Percentiles rank a stretch among this genome's conserved stretches.
phyloP scores from a whole-genome alignment of 306 rosid species.

The Trifolium fragiferum region DNA sequence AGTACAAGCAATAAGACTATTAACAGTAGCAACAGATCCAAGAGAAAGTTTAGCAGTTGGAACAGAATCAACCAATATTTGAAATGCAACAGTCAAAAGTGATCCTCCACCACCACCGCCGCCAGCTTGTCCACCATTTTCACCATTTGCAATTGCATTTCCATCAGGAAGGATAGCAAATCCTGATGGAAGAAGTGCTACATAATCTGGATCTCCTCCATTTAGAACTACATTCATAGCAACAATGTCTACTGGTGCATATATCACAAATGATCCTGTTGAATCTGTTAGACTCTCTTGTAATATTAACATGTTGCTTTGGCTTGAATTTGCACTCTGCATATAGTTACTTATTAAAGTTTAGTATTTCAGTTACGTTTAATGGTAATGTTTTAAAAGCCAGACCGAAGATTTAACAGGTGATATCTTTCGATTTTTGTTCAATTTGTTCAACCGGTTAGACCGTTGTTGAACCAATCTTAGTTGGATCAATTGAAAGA shows the following conservation, averaged over 20 bases:
- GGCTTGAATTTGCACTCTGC: slow-evolving; percentile 96
- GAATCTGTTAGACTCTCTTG: slow-evolving; percentile 92
- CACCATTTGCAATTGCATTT: slow-evolving; percentile 67
- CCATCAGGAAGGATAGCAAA: slow-evolving; percentile 97
- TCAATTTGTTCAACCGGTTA: no score
- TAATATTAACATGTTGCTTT: slow-evolving; percentile 90
- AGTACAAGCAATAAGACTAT: slow-evolving; percentile 89
- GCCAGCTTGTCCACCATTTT: slow-evolving; percentile 35
- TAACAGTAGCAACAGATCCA: slow-evolving; percentile 94
- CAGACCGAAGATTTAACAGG: no score
- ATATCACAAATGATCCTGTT: slow-evolving; percentile 82
- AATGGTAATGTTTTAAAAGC: no score
- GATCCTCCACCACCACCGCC: slow-evolving; percentile 65
- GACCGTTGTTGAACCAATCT: not conserved
- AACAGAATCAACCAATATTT: slow-evolving; percentile 89
- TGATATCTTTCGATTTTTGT: no score
- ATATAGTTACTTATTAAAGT: not conserved
- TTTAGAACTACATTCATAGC: slow-evolving; percentile 90
- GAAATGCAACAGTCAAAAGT: slow-evolving; percentile 90
- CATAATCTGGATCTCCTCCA: slow-evolving; percentile 96
- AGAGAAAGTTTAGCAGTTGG: slow-evolving; percentile 95
- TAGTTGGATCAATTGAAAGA: not conserved
- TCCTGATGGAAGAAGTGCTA: slow-evolving; percentile 95
- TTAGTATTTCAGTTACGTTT: not conserved
- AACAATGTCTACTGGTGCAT: slow-evolving; percentile 89